Base-by-base conservation (phyloP, 163 green algal species). In the Scenedesmus sp. region DNA sequence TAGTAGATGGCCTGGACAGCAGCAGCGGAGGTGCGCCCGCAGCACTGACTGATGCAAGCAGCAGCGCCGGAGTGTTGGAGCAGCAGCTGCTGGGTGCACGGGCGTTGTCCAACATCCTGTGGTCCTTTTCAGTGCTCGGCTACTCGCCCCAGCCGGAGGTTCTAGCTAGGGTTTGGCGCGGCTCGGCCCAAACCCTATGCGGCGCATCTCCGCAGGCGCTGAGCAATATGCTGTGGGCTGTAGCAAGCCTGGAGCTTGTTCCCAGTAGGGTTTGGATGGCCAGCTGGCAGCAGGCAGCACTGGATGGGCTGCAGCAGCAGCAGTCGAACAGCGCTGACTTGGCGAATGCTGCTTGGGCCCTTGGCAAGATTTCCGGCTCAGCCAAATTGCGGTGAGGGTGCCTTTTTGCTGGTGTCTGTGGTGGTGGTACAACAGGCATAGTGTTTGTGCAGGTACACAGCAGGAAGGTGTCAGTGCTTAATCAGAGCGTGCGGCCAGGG, bases 181-280 rank as follows among this genome's bases (percentile, higher is more conserved):
- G 54, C 10, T 89, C 89, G 23, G 56, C 26, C 1, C 46, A 70
- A 15, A 56, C 8, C 18, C 74, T 92, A 9, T 23, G 8, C n/a
- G 60, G 55, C 55, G 86, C 82, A 23, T 66, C 82, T 20, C 87
- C 91, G 7, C 87, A 92, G 64, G 82, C 82, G 18, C 62, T 91
- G 2, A 56, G 62, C 54, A 94, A 94, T 83, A 87, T 94, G 23
- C 15, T 90, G 4, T 94, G 91, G 91, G 87, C 91, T 46, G 82
- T 81, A 4, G 87, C 87, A 1, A 84, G 26, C n/a, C 20, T 89
- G 46, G 83, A 66, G 18, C 5, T 86, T 26, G 23, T 3, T 3
- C 85, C 85, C 12, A 86, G 15, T 5, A 52, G 55, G 15, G 70
- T 13, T 6, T 87, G 82, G 62, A 86, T 85, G 82, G 13, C 7